A percentile compares a stretch with the other conserved stretches of the same genome.
phyloP scores from a whole-genome alignment of 164 flowering plant species.

The Magnolia changhungtana region DNA sequence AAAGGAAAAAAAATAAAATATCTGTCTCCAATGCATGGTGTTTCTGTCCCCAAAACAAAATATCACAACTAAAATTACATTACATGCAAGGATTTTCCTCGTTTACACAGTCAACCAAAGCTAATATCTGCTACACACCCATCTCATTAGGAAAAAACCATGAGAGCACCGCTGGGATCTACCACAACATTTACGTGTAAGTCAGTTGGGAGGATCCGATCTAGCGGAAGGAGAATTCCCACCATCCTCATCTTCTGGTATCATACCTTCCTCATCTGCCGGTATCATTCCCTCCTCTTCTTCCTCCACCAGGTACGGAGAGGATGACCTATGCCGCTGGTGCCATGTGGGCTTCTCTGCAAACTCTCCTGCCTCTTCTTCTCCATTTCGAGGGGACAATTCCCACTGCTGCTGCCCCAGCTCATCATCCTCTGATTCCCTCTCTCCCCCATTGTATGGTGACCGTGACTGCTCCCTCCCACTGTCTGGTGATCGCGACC shows the following conservation, averaged over 20 bases:
- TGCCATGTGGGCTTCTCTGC: background rate
- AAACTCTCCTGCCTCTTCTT: constrained; percentile 2
- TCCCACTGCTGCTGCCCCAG: background rate
- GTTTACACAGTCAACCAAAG: too few species aligned
- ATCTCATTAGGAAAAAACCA: too few species aligned
- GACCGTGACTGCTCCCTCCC: background rate
- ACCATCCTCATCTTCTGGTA: constrained; percentile 3
- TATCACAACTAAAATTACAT: too few species aligned
- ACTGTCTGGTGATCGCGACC: background rate
- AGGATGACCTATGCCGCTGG: background rate
- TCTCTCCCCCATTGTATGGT: background rate
- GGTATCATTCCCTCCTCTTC: constrained; percentile 55
- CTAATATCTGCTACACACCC: too few species aligned
- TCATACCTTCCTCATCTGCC: constrained; percentile 28
- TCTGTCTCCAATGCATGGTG: too few species aligned
- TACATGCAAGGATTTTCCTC: too few species aligned
- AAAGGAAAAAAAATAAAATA: too few species aligned
- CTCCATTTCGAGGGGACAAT: background rate
- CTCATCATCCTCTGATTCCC: background rate
- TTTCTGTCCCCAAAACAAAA: too few species aligned
- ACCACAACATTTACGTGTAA: background rate
- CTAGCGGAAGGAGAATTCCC: background rate
- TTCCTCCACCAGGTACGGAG: constrained; percentile 22
- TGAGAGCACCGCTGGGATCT: too few species aligned
- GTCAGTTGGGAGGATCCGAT: background rate